Percentiles rank a stretch among this genome's conserved stretches.
These are phyloP conservation scores for Limnanthes douglasii DNA, from an alignment of 345 rosid species.

Conservation along the genomic window DNA sequence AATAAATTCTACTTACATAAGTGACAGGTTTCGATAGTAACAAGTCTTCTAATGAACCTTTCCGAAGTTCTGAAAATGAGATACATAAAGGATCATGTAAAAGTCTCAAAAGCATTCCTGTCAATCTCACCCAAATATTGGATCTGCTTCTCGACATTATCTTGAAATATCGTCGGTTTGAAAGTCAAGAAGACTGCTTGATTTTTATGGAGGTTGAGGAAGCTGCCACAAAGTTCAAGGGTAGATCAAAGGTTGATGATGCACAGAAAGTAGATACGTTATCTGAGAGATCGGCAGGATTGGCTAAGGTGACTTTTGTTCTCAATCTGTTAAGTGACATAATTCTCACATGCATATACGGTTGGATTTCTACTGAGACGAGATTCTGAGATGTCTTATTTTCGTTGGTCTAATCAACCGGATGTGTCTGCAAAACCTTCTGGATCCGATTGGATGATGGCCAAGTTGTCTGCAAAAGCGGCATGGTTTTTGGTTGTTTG, in stretches of 20 bases:
- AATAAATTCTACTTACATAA: too few species aligned
- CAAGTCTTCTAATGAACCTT: slow-evolving; percentile 46
- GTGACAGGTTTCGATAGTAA: too few species aligned
- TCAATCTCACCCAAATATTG: slow-evolving; percentile 70
- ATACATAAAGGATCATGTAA: slow-evolving; percentile 56
- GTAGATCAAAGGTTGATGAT: slow-evolving; percentile 76
- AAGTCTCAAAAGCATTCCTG: slow-evolving; percentile 69
- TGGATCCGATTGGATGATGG: too few species aligned
- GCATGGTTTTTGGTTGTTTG: too few species aligned
- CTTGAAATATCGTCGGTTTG: slow-evolving; percentile 41
- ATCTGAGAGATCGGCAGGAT: slow-evolving; percentile 68
- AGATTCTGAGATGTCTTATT: slow-evolving; percentile 64
- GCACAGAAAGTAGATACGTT: slow-evolving; percentile 38
- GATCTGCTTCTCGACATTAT: slow-evolving; percentile 95
- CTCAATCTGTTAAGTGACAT: slow-evolving; percentile 85
- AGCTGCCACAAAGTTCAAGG: slow-evolving; percentile 66
- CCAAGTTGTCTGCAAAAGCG: too few species aligned
- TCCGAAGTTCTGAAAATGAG: slow-evolving; percentile 61
- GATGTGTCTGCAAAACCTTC: too few species aligned
- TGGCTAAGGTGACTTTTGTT: slow-evolving; percentile 84
- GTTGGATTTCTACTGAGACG: slow-evolving; percentile 69
- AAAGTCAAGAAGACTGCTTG: slow-evolving; percentile 45
- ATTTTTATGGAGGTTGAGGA: slow-evolving; percentile 88
- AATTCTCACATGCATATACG: slow-evolving; percentile 75
- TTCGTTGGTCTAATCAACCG: slow-evolving; percentile 42